Percentiles rank a stretch among this genome's conserved stretches.
These are phyloP conservation scores for Hypoxylon sp. DNA, from an alignment of 2,329 filamentous ascomycete species.

Conservation along the genomic window DNA sequence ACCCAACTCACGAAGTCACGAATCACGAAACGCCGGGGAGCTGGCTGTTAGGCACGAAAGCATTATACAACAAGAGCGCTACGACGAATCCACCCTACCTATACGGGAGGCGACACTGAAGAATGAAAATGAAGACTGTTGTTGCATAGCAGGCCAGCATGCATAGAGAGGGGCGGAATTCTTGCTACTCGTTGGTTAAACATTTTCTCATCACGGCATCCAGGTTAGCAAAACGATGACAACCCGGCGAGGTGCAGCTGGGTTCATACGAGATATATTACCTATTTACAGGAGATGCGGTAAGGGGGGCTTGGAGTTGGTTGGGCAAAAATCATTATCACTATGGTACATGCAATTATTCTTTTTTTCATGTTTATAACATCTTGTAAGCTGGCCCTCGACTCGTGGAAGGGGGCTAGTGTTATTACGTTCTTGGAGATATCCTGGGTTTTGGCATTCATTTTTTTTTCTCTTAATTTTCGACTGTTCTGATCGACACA, in stretches of 20 bases:
- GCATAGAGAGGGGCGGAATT: slow-evolving; percentile 32
- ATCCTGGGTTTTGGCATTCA: slow-evolving; percentile 36
- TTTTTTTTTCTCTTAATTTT: slow-evolving; percentile 7
- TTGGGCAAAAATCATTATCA: slow-evolving; percentile 40
- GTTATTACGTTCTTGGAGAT: slow-evolving; percentile 41
- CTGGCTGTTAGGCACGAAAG: slow-evolving; percentile 28
- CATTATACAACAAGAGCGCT: slow-evolving; percentile 31
- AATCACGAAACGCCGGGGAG: slow-evolving; percentile 40
- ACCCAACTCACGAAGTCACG: slow-evolving; percentile 42
- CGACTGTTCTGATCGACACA: slow-evolving; percentile 22
- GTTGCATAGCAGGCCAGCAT: slow-evolving; percentile 37
- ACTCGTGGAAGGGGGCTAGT: slow-evolving; percentile 9
- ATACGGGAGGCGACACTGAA: slow-evolving; percentile 18
- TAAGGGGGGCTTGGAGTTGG: slow-evolving; percentile 37
- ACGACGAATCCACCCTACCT: slow-evolving; percentile 21
- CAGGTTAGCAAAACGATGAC: slow-evolving; percentile 41
- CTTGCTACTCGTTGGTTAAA: slow-evolving; percentile 30
- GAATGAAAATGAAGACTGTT: slow-evolving; percentile 38
- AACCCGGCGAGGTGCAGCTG: slow-evolving; percentile 32
- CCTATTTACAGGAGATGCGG: slow-evolving; percentile 40
- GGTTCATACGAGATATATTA: slow-evolving; percentile 28
- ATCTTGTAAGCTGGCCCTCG: slow-evolving; percentile 9
- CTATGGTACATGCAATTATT: slow-evolving; percentile 22
- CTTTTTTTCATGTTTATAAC: slow-evolving; percentile 46
- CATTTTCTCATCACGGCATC: slow-evolving; percentile 39